Evolutionary conservation across 768 basidiomycete species (phyloP).

Genomic region (Phanerochaete sordida): DNA sequence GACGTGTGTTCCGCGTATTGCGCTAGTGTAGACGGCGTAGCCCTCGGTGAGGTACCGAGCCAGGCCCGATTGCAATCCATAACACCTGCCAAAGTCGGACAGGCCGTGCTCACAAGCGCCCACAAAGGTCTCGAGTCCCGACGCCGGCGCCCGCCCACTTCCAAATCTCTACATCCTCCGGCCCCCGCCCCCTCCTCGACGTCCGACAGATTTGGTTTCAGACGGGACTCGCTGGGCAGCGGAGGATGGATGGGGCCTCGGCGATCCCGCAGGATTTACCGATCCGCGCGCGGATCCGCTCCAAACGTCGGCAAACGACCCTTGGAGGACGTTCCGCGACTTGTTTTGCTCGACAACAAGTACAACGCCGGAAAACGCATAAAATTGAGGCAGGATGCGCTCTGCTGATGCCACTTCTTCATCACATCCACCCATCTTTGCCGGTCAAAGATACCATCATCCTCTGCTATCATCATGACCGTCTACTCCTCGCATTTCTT

Average conservation of each 20-base stretch:
- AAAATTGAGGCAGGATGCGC: not conserved
- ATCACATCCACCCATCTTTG: not conserved
- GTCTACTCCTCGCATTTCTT: constrained; percentile 1
- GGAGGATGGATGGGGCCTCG: no score
- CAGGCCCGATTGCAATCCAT: no score
- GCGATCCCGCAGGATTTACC: no score
- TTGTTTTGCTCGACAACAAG: not conserved
- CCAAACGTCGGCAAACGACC: not conserved
- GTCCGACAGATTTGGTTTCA: not conserved
- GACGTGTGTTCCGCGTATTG: no score
- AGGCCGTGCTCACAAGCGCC: not conserved
- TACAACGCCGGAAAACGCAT: not conserved
- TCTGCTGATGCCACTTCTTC: not conserved
- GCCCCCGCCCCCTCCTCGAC: not conserved
- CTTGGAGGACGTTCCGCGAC: not conserved
- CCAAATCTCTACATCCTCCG: not conserved
- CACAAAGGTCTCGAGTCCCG: not conserved
- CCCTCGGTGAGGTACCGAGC: no score
- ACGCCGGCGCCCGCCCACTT: not conserved
- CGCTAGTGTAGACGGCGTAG: no score
- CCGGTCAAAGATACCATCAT: not conserved
- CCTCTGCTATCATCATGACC: not conserved
- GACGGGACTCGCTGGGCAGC: no score
- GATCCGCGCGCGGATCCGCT: not conserved
- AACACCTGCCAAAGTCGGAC: no score